phyloP scores from a whole-genome alignment of 257 asterid genomes.

The Fraxinus cuspidata region DNA sequence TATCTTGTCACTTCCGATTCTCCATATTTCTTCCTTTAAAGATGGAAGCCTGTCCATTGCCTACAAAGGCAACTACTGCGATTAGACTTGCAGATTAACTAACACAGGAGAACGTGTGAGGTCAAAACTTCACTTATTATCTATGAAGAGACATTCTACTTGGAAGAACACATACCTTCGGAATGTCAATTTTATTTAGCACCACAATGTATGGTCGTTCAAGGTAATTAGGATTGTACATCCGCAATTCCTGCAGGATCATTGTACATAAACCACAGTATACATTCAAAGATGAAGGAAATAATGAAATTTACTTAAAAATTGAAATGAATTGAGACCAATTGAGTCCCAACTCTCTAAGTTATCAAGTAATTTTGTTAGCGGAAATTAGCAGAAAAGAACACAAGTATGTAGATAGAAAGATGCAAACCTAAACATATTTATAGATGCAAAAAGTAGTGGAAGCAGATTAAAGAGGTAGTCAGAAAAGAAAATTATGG shows the following conservation, averaged over 20 bases:
- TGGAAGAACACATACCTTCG: slow-evolving; percentile 56
- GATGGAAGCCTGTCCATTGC: slow-evolving; percentile 68
- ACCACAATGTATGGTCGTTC: slow-evolving; percentile 88
- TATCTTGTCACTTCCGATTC: slow-evolving; percentile 58
- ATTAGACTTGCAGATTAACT: slow-evolving; percentile 13
- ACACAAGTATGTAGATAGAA: not conserved
- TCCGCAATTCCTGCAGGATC: slow-evolving; percentile 78
- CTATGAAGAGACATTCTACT: slow-evolving; percentile 8
- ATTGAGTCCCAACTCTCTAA: not conserved
- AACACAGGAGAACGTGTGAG: not conserved
- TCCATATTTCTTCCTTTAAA: slow-evolving; percentile 60
- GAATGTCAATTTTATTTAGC: slow-evolving; percentile 82
- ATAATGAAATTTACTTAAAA: not conserved
- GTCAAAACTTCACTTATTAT: slow-evolving; percentile 8
- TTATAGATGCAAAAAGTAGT: not conserved
- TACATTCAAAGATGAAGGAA: slow-evolving; percentile 7
- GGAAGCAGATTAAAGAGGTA: not conserved
- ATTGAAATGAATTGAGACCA: not conserved
- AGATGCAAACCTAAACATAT: not conserved
- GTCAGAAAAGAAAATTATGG: not conserved
- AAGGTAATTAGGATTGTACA: slow-evolving; percentile 97
- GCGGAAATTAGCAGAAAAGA: not conserved
- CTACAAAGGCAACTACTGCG: slow-evolving; percentile 37
- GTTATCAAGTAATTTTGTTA: not conserved
- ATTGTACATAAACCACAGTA: slow-evolving; percentile 2